Conservation (phyloP, 73 alveolate genomes). For the Breviolum minutum region DNA sequence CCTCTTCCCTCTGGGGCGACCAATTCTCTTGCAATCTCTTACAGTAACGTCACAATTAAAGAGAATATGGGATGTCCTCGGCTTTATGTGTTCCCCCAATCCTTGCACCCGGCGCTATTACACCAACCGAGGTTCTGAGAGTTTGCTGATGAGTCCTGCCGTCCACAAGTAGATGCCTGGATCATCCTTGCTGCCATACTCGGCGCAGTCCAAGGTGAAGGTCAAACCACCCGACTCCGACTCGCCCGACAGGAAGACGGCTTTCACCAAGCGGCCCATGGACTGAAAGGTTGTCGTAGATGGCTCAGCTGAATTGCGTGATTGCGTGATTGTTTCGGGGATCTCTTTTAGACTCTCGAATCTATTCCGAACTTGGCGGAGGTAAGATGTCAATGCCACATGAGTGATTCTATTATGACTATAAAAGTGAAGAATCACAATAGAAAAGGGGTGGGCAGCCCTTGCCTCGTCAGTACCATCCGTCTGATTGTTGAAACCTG, state of each 20-base stretch:
- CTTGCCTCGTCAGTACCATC: not conserved
- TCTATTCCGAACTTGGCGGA: too few relatives aligned
- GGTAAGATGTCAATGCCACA: too few relatives aligned
- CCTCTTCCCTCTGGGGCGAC: not conserved
- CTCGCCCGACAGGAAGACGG: slow-evolving; percentile 8
- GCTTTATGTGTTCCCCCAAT: too few relatives aligned
- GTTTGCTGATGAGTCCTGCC: not conserved
- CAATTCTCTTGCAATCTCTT: too few relatives aligned
- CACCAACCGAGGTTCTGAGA: not conserved
- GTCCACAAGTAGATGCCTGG: slow-evolving; percentile 47
- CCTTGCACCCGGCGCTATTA: not conserved
- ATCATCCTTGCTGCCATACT: slow-evolving; percentile 84
- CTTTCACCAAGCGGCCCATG: not conserved
- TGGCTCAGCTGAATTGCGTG: too few relatives aligned
- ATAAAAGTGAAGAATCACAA: too few relatives aligned
- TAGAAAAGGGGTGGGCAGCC: too few relatives aligned
- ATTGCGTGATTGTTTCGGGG: too few relatives aligned
- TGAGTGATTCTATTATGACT: too few relatives aligned
- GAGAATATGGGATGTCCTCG: too few relatives aligned
- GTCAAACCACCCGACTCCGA: slow-evolving; percentile 9
- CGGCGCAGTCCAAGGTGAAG: slow-evolving; percentile 38
- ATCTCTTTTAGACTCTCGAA: too few relatives aligned
- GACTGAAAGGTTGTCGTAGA: not conserved
- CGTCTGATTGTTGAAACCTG: not conserved
- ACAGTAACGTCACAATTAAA: too few relatives aligned